A percentile compares a stretch with the other conserved stretches of the same genome.
Conservation (phyloP, 2,329 filamentous ascomycete species). For the Tolypocladium cylindrosporum region DNA sequence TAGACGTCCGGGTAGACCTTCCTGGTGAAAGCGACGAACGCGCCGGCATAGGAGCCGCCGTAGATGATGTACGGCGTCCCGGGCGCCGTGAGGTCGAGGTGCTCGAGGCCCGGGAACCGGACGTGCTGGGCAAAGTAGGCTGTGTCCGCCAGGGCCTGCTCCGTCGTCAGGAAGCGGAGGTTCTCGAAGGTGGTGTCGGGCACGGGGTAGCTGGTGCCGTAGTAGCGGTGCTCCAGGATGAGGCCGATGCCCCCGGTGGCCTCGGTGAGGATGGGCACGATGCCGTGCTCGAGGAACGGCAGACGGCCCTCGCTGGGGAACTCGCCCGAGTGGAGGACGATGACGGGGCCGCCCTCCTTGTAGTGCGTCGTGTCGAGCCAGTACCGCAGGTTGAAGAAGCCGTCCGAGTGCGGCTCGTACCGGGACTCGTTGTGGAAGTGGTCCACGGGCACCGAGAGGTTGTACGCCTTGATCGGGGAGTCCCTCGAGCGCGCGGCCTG, state of each 20-base stretch:
- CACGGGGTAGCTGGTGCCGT: slow-evolving; percentile 65
- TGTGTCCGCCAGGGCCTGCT: slow-evolving; percentile 72
- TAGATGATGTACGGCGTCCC: slow-evolving; percentile 67
- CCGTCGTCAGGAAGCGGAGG: slow-evolving; percentile 72
- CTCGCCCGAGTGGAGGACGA: slow-evolving; percentile 67
- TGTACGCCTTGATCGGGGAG: slow-evolving; percentile 12
- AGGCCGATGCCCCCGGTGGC: slow-evolving; percentile 68
- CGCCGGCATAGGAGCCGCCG: slow-evolving; percentile 76
- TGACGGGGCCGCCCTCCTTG: slow-evolving; percentile 67
- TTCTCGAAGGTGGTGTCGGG: slow-evolving; percentile 56
- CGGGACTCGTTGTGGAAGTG: slow-evolving; percentile 73
- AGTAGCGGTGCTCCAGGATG: slow-evolving; percentile 81
- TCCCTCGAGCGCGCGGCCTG: not conserved
- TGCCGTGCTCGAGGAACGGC: slow-evolving; percentile 66
- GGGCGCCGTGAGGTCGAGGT: slow-evolving; percentile 55
- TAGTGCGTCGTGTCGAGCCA: slow-evolving; percentile 77
- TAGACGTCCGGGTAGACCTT: slow-evolving; percentile 69
- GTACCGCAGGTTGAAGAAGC: slow-evolving; percentile 62
- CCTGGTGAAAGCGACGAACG: slow-evolving; percentile 66
- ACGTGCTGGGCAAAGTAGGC: slow-evolving; percentile 72
- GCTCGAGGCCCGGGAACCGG: slow-evolving; percentile 58
- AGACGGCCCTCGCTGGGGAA: slow-evolving; percentile 53
- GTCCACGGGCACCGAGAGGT: slow-evolving; percentile 50
- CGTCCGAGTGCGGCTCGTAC: slow-evolving; percentile 68
- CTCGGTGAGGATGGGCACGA: slow-evolving; percentile 59